phyloP scores from a whole-genome alignment of 129 eudicot genomes.

The Helichrysum umbraculigerum region DNA sequence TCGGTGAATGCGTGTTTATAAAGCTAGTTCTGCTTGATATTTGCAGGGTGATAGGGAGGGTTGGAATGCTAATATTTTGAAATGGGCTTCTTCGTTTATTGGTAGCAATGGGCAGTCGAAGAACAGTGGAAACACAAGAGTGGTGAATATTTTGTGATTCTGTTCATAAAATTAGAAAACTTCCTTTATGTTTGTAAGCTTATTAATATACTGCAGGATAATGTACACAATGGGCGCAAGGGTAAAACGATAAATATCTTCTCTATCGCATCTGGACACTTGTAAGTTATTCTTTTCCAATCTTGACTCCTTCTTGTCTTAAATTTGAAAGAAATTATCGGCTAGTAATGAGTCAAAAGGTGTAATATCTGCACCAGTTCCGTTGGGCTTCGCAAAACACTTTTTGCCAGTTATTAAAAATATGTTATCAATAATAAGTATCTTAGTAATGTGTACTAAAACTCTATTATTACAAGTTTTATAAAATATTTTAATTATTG shows the following conservation, averaged over 20 bases:
- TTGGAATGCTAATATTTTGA: slow-evolving; percentile 89
- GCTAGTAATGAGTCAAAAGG: not conserved
- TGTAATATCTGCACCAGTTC: not conserved
- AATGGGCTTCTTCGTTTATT: slow-evolving; percentile 94
- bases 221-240: slow-evolving; percentile 53
- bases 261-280: slow-evolving; percentile 96
- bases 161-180: not conserved
- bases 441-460: not conserved
- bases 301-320: slow-evolving; percentile 2
- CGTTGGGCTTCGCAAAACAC: not conserved
- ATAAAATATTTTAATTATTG: not conserved
- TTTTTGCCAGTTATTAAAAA: not conserved
- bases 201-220: slow-evolving; percentile 41
- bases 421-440: not conserved
- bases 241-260: slow-evolving; percentile 86
- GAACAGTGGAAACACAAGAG: slow-evolving; percentile 47
- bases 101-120: slow-evolving; percentile 73
- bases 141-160: slow-evolving; percentile 38
- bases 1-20: not conserved
- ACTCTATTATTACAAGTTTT: not conserved
- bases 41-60: slow-evolving; percentile 54
- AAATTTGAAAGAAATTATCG: not conserved
- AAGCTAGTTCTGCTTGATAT: slow-evolving; percentile 9
- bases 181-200: slow-evolving; percentile 1
- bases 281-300: slow-evolving; percentile 55